Percentiles rank a stretch among this genome's conserved stretches.
Conservation (phyloP, 2,329 filamentous ascomycete genomes). For the Sporothrix brunneoviolacea region DNA sequence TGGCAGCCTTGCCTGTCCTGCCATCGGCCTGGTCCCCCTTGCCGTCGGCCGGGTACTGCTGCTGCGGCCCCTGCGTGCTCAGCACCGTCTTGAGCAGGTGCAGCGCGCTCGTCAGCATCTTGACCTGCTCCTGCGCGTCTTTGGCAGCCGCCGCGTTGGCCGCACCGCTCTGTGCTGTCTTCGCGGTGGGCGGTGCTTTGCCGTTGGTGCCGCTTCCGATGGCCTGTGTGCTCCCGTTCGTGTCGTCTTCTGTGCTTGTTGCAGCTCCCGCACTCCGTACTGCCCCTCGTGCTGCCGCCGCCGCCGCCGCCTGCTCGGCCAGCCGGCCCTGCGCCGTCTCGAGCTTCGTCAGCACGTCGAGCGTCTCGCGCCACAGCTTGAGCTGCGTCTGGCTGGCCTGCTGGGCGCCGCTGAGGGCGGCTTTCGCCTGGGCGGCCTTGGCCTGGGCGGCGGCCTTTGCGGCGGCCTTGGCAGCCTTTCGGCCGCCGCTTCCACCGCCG, state of each 20-base stretch:
- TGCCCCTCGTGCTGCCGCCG: neutral
- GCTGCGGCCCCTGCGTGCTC: slow-evolving; percentile 24
- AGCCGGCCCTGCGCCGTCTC: slow-evolving; percentile 16
- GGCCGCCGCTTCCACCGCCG: neutral
- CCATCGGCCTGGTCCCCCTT: slow-evolving; percentile 1
- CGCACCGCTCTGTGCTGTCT: neutral
- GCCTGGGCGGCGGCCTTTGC: neutral
- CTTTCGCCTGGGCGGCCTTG: slow-evolving; percentile 4
- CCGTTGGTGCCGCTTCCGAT: too few species aligned
- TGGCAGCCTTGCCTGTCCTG: slow-evolving; percentile 1
- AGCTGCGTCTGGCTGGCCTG: slow-evolving; percentile 13
- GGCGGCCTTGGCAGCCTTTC: neutral
- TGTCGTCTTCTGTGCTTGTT: too few species aligned
- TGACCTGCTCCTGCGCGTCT: slow-evolving; percentile 21
- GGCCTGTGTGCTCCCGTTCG: too few species aligned
- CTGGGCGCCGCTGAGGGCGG: neutral
- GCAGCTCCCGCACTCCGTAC: too few species aligned
- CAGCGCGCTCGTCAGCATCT: slow-evolving; percentile 31
- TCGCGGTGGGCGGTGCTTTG: neutral
- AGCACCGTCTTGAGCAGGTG: slow-evolving; percentile 33
- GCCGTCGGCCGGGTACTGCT: neutral
- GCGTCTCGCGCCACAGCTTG: slow-evolving; percentile 24
- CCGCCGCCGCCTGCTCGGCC: slow-evolving; percentile 5
- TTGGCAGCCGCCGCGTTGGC: neutral
- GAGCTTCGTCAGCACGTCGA: slow-evolving; percentile 22